Conservation (phyloP, 768 basidiomycete species). For the Lentinula guzmanii region DNA sequence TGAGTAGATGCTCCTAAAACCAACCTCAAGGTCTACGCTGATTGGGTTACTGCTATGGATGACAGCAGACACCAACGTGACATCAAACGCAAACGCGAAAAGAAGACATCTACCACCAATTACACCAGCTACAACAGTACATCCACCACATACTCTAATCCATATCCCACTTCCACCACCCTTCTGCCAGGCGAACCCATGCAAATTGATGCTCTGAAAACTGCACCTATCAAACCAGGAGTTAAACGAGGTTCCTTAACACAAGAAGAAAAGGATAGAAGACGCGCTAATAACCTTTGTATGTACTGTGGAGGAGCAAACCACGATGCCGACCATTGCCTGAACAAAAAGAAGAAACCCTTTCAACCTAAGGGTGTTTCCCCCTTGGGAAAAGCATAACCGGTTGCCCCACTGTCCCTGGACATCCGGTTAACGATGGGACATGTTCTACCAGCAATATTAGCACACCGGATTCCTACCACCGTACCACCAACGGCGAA, state of each 20-base stretch:
- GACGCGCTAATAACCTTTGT: too few species aligned
- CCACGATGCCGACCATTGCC: conserved; percentile 18
- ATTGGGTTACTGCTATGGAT: not conserved
- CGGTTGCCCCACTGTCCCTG: too few species aligned
- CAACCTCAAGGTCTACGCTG: not conserved
- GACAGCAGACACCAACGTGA: not conserved
- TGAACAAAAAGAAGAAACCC: conserved; percentile 11
- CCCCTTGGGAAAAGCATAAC: conserved; percentile 13
- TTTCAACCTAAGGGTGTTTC: not conserved
- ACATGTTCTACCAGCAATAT: too few species aligned
- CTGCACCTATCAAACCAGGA: too few species aligned
- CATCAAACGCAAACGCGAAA: not conserved
- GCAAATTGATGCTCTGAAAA: too few species aligned
- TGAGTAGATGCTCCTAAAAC: not conserved
- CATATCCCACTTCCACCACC: too few species aligned
- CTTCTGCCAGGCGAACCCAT: too few species aligned
- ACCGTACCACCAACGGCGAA: too few species aligned
- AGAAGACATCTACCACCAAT: conserved; percentile 9
- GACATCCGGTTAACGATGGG: too few species aligned
- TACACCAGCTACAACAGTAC: not conserved
- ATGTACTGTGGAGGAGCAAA: conserved; percentile 8
- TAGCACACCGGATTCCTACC: too few species aligned
- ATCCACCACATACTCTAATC: conserved; percentile 11
- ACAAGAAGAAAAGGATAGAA: too few species aligned
- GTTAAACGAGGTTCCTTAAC: too few species aligned